Base-by-base conservation (phyloP, 345 rosid species). In the Boechera retrofracta region DNA sequence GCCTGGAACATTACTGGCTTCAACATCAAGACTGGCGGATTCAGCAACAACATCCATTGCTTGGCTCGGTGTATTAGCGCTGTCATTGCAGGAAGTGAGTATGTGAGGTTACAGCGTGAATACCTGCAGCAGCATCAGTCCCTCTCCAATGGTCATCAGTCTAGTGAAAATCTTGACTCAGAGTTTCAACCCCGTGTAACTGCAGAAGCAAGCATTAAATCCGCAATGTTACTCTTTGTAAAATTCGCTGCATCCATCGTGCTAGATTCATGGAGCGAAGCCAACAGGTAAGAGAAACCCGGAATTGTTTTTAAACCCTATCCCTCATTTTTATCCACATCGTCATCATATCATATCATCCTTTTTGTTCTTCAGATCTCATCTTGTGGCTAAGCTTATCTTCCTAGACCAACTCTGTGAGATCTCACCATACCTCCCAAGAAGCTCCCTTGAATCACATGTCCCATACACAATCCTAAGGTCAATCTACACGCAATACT, bases 401-500 rank as follows among this genome's bases (percentile, higher is more conserved):
- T 96, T 96, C 90, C 82, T 96, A 32, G 99, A 96, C 82, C 98
- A 93, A 86, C 87, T 96, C 32, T 96, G 91, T 57, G 98, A 96
- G 87, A 86, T 86, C 67, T 96, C 99, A 11, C 91, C 92, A 3
- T 88, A 85, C 86, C 98, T 96, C 57, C 93, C 99, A 3, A 76
- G 97, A 84, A 93, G 92, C 88, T 79, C 89, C 69, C 94, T 96
- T 2, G 99, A 96, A 85, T 75, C 89, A 18, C 87, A 93, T 16
- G 86, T 93, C 67, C 98, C 99, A 2, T 96, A 85, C 41, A 81
- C 93, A 9, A 89, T 93, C 78, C 89, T 96, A 61, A 91, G 93
- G 33, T 96, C 99, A 47, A 85, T 93, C 72, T 96, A 93, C 79
- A 81, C 85, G 75, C 99, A 93, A 79, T 93, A 96, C 85, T 93